Evolutionary conservation across 2,329 filamentous ascomycete species (phyloP).

Genomic region (Paraphaeosphaeria sporulosa): DNA sequence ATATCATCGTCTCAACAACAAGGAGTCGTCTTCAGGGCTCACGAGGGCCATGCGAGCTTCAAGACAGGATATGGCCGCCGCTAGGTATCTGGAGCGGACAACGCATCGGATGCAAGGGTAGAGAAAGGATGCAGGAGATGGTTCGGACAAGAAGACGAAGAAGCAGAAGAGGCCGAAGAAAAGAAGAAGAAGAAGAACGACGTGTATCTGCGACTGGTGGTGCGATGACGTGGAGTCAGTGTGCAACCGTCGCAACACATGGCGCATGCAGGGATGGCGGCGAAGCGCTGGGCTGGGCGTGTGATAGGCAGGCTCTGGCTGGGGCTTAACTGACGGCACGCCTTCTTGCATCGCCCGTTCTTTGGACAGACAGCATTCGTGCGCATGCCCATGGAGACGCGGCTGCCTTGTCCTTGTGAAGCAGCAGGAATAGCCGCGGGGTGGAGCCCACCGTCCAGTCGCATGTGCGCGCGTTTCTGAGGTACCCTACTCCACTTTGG

Average conservation of each 20-base stretch:
- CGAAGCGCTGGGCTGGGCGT: constrained; percentile 19
- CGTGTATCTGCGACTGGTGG: too few relatives aligned
- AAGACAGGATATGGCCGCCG: too few relatives aligned
- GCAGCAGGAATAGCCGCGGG: constrained; percentile 43
- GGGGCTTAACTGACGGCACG: constrained; percentile 7
- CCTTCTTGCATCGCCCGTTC: constrained; percentile 20
- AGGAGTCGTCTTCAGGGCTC: too few relatives aligned
- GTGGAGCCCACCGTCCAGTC: constrained; percentile 28
- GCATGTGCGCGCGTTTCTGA: constrained; percentile 26
- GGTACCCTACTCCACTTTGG: constrained; percentile 22
- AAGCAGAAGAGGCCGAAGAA: too few relatives aligned
- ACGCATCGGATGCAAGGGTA: too few relatives aligned
- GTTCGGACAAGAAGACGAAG: too few relatives aligned
- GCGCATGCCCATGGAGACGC: constrained; percentile 46
- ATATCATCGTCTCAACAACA: too few relatives aligned
- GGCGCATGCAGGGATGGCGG: constrained; percentile 11
- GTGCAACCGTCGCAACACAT: neutral
- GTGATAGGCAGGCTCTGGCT: constrained; percentile 18
- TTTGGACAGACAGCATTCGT: constrained; percentile 22
- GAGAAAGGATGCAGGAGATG: too few relatives aligned
- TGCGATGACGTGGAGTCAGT: neutral
- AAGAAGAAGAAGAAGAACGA: too few relatives aligned
- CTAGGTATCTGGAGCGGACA: too few relatives aligned
- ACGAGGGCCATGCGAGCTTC: too few relatives aligned
- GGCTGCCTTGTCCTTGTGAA: constrained; percentile 40